Evolutionary conservation across 106 monocot species (phyloP), one percentile per base, ranked within the genome.

Genomic region (Phalaenopsis aphrodite): DNA sequence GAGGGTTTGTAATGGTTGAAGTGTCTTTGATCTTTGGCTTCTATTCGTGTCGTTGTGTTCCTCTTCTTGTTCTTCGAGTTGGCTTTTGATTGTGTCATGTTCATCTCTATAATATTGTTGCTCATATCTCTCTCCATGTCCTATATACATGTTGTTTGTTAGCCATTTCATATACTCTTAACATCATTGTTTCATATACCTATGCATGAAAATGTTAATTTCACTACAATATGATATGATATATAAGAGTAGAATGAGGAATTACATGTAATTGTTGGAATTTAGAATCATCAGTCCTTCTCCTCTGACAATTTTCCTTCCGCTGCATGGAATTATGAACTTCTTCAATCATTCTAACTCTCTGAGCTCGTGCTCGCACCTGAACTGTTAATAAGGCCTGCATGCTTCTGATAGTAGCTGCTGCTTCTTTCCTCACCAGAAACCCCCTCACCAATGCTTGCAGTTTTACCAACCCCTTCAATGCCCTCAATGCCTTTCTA

Each of bases 381-480:
- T 90, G 90, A 16, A 57, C 90, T 43, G 81, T 80, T 39, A 81
- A 68, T 12, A 87, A 61, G 41, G 90, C 87, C 52, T 87, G 79
- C 87, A 87, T 87, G 81, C 87, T 83, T 14, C 85, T 80, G 19
- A 90, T 78, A 19, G 90, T 79, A 0, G 85, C 85, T 11, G 81
- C 78, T 3, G 90, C 82, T 79, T 85, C 82, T 41, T 81, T 87
- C 67, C 90, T 85, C 37, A 87, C 87, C 14, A 87, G 81, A 65
- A 85, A 81, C 6, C 85, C 90, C 73, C 87, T 87, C 4, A 83
- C 81, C 17, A 90, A 48, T 2, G 90, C 90, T 78, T 90, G 90
- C 77, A 90, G 42, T 49, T 87, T 90, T n/a, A 90, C 90, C 30
- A 90, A 61, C 8, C 87, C 90, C 77, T 79, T 90, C 61, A 90